Evolutionary conservation across 2,329 filamentous ascomycete species (phyloP), one percentile per base, ranked within the genome.

Genomic region (Mollisiaceae sp.): DNA sequence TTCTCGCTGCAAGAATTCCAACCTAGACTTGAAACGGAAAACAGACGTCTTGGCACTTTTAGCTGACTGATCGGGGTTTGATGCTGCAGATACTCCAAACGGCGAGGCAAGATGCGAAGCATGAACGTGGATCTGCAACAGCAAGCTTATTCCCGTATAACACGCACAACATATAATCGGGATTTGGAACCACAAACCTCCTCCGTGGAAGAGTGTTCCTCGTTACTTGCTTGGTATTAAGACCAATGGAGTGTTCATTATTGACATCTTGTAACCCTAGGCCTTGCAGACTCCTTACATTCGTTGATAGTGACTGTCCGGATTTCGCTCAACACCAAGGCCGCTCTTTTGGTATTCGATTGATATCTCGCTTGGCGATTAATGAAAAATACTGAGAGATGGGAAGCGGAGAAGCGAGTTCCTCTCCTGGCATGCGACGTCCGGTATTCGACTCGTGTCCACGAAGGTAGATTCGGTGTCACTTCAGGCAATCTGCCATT

Each of bases 121-220:
- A 3, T 32, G 6, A 32, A 6, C 27, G 3, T 32, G 6, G 27
- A 3, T 32, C 27, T 32, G 27, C 27, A 32, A 32, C 27, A 32
- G 27, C 27, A 32, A 32, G 27, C 27, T 32, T 32, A 32, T 32
- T 32, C 27, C 27, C 27, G 27, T n/a, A n/a, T n/a, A n/a, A n/a
- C 27, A 32, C 12, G n/a, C n/a, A 18, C 41, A 18, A 41, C 38
- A 12, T 41, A 18, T 45, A 18, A 18, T 20, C 43, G 15, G 45
- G 45, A 50, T 50, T n/a, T 50, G 45, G 45, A 50, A 43, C 12
- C 20, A 22, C 45, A 50, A 50, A n/a, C n/a, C 45, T 50, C 4
- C n/a, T 18, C 6, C 15, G 15, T 18, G 2, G 15, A 43, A 15
- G 6, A 6, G 27, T 32, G 6, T 32, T 32, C 27, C 27, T 32